Conservation (phyloP, 129 eudicot genomes). For the Centrapalus pauciflorus region DNA sequence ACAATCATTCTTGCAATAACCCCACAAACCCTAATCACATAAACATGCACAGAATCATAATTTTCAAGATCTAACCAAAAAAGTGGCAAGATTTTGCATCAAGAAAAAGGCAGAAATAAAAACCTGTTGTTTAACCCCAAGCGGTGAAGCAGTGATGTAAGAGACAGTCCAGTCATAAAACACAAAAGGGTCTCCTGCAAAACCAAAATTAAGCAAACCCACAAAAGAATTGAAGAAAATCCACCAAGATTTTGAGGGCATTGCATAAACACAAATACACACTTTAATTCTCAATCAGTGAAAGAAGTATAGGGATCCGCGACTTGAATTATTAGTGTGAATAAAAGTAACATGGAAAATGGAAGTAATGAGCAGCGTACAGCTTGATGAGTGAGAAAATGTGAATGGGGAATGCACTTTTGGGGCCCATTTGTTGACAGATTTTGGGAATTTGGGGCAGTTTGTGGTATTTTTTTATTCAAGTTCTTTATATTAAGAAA, state of each 20-base stretch:
- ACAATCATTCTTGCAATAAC: not conserved
- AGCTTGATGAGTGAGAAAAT: slow-evolving; percentile 17
- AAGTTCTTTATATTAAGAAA: not conserved
- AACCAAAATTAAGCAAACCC: slow-evolving; percentile 34
- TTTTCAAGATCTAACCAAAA: slow-evolving; percentile 8
- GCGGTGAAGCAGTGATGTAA: slow-evolving; percentile 82
- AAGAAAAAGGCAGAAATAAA: slow-evolving; percentile 5
- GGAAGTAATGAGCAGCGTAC: slow-evolving; percentile 8
- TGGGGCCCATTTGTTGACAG: slow-evolving; percentile 23
- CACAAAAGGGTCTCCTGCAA: slow-evolving; percentile 78
- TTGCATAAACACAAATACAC: slow-evolving; percentile 12
- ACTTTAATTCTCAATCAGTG: not conserved
- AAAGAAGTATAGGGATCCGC: slow-evolving; percentile 27
- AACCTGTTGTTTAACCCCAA: slow-evolving; percentile 91
- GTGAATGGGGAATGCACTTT: slow-evolving; percentile 13
- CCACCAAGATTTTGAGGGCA: slow-evolving; percentile 26
- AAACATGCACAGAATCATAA: not conserved
- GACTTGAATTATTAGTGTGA: not conserved
- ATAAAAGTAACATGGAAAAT: slow-evolving; percentile 15
- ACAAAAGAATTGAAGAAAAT: slow-evolving; percentile 35
- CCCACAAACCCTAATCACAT: slow-evolving; percentile 17
- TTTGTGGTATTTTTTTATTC: not conserved
- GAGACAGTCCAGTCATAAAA: slow-evolving; percentile 91
- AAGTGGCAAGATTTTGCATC: slow-evolving; percentile 9
- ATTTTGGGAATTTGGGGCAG: not conserved